Base-by-base conservation (phyloP, 2,329 filamentous ascomycete species). In the Cladophialophora immunda region DNA sequence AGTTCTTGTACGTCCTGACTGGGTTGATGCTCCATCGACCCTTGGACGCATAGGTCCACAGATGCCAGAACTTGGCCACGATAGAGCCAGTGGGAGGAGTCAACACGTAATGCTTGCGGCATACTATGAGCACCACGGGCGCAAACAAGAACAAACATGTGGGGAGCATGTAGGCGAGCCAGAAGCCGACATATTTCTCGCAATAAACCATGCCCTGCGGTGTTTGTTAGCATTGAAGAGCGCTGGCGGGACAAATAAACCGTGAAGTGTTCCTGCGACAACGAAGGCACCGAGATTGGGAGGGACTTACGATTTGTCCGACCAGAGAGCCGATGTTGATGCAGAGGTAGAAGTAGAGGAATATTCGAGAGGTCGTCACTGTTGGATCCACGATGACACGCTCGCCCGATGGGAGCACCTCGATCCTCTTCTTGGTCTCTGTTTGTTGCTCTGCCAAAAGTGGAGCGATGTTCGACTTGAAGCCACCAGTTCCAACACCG, bases 401-500 rank as follows among this genome's bases (percentile, higher is more conserved):
- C 78, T 91, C 85, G 61, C 90, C 90, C 1, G 81, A 83, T 47
- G 82, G 78, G 50, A 82, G 80, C 1, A 82, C 84, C 71, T 86
- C 81, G 64, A 92, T 83, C 58, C 82, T 84, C 72, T 87, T 85
- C 68, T 82, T 85, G 3, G 81, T 84, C 65, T 89, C 86, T 30
- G 81, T 83, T 75, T 90, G 89, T 77, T 92, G 90, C 73, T 92
- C 90, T 22, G 89, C 89, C 62, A 92, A 86, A 19, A 92, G 80
- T 0, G 90, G 89, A 0, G 89, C 88, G 52, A 94, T 90, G 75
- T 94, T 94, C 70, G 89, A 87, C 82, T 94, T 94, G 86, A 94
- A 93, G 74, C 92, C 90, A 68, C 91, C 91, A 1, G 90, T 92
- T 52, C 91, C 91, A 32, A 92, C 77, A n/a, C 90, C 90, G 75